Conservation (phyloP, 2,329 filamentous ascomycete species). For the Aspergillus thermomutatus region DNA sequence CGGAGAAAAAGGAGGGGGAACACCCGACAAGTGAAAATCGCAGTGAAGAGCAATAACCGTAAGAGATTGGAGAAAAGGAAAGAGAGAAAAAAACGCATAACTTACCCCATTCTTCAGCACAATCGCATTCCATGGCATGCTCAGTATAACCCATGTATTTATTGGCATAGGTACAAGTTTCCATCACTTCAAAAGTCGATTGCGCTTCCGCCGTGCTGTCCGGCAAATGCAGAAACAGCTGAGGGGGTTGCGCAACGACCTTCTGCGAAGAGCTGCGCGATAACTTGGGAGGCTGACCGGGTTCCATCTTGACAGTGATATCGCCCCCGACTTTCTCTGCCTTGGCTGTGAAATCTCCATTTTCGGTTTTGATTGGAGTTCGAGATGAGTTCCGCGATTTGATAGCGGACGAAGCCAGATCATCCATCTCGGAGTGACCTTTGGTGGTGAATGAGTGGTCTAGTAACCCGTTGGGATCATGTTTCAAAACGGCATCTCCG, state of each 20-base stretch:
- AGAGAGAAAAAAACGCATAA: constrained; percentile 11
- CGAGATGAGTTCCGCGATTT: constrained; percentile 23
- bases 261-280: constrained; percentile 73
- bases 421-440: constrained; percentile 12
- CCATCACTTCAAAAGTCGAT: constrained; percentile 73
- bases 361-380: constrained; percentile 31
- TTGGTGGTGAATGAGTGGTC: constrained; percentile 14
- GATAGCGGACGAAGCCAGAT: constrained; percentile 14
- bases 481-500: constrained; percentile 17
- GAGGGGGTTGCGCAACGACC: constrained; percentile 57
- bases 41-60: constrained; percentile 1
- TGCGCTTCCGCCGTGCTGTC: constrained; percentile 76
- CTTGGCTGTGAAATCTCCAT: constrained; percentile 15
- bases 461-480: constrained; percentile 15
- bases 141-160: constrained; percentile 90
- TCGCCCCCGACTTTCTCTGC: constrained; percentile 59
- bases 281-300: constrained; percentile 66
- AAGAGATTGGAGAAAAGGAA: constrained; percentile 19
- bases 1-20: neutral
- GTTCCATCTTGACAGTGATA: constrained; percentile 61
- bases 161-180: constrained; percentile 84
- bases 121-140: constrained; percentile 93
- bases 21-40: neutral
- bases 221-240: constrained; percentile 69
- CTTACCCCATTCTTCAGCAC: constrained; percentile 92